phyloP scores from a whole-genome alignment of 495 filamentous ascomycete genomes.

The Mycothermus thermophilus region DNA sequence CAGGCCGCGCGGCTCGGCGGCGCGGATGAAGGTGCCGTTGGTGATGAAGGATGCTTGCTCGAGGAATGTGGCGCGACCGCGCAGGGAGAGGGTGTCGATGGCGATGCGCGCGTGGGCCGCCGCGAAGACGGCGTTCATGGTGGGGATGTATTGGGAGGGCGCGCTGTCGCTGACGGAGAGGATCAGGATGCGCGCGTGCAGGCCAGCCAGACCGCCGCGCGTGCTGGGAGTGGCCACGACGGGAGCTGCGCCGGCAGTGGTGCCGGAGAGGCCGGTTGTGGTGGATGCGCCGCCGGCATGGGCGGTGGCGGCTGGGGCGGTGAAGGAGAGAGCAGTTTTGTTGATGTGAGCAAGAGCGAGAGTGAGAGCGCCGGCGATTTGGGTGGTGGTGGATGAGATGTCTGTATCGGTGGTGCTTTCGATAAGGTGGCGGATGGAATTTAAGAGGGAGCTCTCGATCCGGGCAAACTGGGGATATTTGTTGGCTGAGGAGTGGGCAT shows the following conservation, averaged over 20 bases:
- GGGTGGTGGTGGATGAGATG: slow-evolving; percentile 52
- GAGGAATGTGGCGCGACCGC: slow-evolving; percentile 72
- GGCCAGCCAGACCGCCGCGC: slow-evolving; percentile 25
- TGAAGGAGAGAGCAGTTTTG: slow-evolving; percentile 33
- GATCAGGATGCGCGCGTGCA: slow-evolving; percentile 75
- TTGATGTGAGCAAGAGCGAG: slow-evolving; percentile 82
- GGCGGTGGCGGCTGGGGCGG: slow-evolving; percentile 12
- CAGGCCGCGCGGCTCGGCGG: slow-evolving; percentile 45
- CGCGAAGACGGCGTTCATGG: slow-evolving; percentile 97
- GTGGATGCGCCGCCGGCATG: slow-evolving; percentile 8
- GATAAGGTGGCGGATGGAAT: slow-evolving; percentile 56
- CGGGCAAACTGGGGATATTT: slow-evolving; percentile 87
- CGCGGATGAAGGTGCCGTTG: slow-evolving; percentile 71
- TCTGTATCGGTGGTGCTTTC: slow-evolving; percentile 44
- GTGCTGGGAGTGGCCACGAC: slow-evolving; percentile 18
- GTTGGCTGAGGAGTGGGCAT: slow-evolving; percentile 47
- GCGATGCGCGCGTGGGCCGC: slow-evolving; percentile 74
- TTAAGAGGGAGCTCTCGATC: slow-evolving; percentile 64
- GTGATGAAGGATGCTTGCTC: slow-evolving; percentile 92
- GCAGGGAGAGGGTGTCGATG: slow-evolving; percentile 77
- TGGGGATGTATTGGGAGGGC: slow-evolving; percentile 84
- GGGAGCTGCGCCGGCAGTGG: slow-evolving; percentile 9
- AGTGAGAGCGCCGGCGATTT: slow-evolving; percentile 83
- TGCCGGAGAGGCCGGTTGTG: slow-evolving; percentile 8
- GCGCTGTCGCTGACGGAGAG: slow-evolving; percentile 71